These are phyloP conservation scores for Colletotrichum sp. DNA, from an alignment of 2,329 filamentous ascomycete genomes.

Conservation along the genomic window DNA sequence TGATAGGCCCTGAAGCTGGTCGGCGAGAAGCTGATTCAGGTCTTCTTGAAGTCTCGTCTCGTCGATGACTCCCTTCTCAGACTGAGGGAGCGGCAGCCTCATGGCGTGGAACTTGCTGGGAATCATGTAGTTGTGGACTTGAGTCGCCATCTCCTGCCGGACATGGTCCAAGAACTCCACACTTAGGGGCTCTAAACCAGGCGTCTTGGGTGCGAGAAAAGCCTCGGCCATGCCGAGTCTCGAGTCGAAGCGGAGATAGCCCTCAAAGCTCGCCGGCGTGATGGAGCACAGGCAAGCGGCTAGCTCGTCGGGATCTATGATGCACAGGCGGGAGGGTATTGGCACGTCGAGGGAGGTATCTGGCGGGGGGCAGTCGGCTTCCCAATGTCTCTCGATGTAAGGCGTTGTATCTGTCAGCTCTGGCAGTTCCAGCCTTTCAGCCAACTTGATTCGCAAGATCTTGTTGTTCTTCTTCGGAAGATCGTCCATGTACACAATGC, in stretches of 20 bases:
- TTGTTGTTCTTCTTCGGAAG: conserved; percentile 63
- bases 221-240: conserved; percentile 17
- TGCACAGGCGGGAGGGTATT: conserved; percentile 41
- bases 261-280: conserved; percentile 20
- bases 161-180: conserved; percentile 16
- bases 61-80: conserved; percentile 36
- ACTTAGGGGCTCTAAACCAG: background rate
- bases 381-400: conserved; percentile 51
- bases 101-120: conserved; percentile 41
- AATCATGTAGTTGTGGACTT: conserved; percentile 39
- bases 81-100: conserved; percentile 36
- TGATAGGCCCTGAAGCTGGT: conserved; percentile 26
- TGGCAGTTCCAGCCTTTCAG: conserved; percentile 49
- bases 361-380: conserved; percentile 51
- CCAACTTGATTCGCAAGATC: conserved; percentile 58
- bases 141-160: conserved; percentile 6
- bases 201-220: conserved; percentile 26
- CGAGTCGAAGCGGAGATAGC: conserved; percentile 14
- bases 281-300: conserved; percentile 25
- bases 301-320: conserved; percentile 33
- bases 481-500: conserved; percentile 60
- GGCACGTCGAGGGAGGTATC: conserved; percentile 49
- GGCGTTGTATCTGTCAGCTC: conserved; percentile 49
- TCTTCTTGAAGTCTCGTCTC: conserved; percentile 37
- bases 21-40: conserved; percentile 18